A percentile compares a stretch with the other conserved stretches of the same genome.
Evolutionary conservation across 2,329 filamentous ascomycete genomes (phyloP).

Genomic region (Botrytis elliptica): DNA sequence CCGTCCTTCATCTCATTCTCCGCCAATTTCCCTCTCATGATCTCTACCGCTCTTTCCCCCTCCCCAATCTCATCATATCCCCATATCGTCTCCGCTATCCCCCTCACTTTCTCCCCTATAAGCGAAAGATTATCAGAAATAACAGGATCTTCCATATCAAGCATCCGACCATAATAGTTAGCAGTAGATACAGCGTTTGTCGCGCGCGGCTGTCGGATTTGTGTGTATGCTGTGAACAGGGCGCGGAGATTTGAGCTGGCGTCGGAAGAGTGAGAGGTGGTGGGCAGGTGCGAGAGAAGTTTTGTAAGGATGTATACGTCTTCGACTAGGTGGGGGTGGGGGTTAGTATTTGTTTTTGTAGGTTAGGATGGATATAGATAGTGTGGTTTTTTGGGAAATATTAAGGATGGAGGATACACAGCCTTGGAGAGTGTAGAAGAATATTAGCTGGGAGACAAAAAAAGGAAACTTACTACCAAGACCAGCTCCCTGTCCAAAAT

Average conservation of each 20-base stretch:
- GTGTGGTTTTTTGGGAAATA: neutral
- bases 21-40: neutral
- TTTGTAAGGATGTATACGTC: constrained; percentile 5
- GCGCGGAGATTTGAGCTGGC: neutral
- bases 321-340: neutral
- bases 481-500: constrained; percentile 9
- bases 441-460: neutral
- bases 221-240: neutral
- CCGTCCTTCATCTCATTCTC: neutral
- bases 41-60: neutral
- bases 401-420: neutral
- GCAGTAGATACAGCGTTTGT: neutral
- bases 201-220: neutral
- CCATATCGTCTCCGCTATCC: neutral
- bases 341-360: neutral
- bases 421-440: rapidly evolving
- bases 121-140: neutral
- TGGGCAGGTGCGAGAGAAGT: neutral
- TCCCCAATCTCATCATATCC: constrained; percentile 11
- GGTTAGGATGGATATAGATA: no score
- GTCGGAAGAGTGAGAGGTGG: rapidly evolving
- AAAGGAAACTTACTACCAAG: neutral
- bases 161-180: neutral
- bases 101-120: neutral
- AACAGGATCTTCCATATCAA: neutral